Conservation (phyloP, 345 rosid species). For the Gossypium ekmanianum region DNA sequence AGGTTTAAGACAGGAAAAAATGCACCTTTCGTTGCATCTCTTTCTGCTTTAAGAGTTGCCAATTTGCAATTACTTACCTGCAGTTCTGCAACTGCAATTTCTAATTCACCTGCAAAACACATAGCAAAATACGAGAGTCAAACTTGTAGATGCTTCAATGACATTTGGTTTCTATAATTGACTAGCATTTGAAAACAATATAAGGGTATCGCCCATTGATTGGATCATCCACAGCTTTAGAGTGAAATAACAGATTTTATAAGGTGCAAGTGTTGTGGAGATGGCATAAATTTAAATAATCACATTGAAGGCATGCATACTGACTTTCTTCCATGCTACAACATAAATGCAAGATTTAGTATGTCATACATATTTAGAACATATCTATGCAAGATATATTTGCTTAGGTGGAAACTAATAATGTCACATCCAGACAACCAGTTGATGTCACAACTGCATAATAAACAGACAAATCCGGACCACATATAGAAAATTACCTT, state of each 20-base stretch:
- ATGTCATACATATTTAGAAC: neutral
- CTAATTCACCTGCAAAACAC: slow-evolving; percentile 66
- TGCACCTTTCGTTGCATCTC: slow-evolving; percentile 74
- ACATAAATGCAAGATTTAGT: slow-evolving; percentile 9
- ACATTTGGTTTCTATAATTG: neutral
- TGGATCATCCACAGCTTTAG: neutral
- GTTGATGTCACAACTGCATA: neutral
- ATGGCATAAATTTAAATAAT: neutral
- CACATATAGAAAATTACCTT: slow-evolving; percentile 43
- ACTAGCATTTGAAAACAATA: no score
- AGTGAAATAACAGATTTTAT: neutral
- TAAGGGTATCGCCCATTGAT: neutral
- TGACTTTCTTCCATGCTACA: neutral
- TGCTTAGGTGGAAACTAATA: neutral
- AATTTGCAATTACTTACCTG: slow-evolving; percentile 60
- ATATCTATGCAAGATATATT: neutral
- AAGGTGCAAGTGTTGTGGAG: neutral
- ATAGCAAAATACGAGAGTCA: slow-evolving; percentile 18
- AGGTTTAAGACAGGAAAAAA: slow-evolving; percentile 66
- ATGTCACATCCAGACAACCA: neutral
- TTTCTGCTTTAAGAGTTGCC: slow-evolving; percentile 71
- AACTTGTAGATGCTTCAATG: slow-evolving; percentile 14
- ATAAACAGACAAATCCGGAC: neutral
- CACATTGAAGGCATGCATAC: neutral
- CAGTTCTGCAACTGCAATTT: slow-evolving; percentile 54